Base-by-base conservation (phyloP, 495 filamentous ascomycete species). In the Collariella sp. region DNA sequence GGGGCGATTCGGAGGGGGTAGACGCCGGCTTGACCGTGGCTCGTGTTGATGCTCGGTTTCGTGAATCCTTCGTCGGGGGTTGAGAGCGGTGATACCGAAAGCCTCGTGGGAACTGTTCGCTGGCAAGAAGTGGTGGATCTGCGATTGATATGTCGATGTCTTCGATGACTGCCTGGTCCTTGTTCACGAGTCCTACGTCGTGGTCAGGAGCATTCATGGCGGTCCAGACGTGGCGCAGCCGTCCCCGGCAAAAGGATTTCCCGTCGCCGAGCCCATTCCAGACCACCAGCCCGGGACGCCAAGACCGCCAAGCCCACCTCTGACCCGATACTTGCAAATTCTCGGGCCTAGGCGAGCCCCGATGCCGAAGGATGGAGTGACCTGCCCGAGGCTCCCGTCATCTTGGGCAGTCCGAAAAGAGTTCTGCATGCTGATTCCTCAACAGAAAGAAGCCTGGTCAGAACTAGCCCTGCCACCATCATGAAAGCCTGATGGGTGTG, bases 211-310 rank as follows among this genome's bases (percentile, higher is more conserved):
- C n/a, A n/a, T 31, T 13, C 35, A 13, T n/a, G n/a, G n/a, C n/a
- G 35, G 35, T 3, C 35, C 35, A 38, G 15, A 11, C 9, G 7
- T 3, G 7, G 15, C 31, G 29, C 10, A 5, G 29, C 11, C 34
- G 15, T 2, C 26, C 46, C 29, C 54, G 55, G 55, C 29, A 13
- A 52, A 57, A 57, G 52, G 55, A 48, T 57, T 57, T 35, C 49
- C 55, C 55, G 55, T 26, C 43, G 41, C 55, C 55, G 55, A 49
- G 35, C 26, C 10, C 36, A n/a, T 6, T n/a, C 42, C 40, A 46
- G 15, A 11, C 24, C 46, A 19, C 26, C 26, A 31, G 26, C 5
- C 26, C 26, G 9, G 26, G 26, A 31, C 26, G 18, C 38, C 15
- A n/a, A n/a, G 15, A 40, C 12, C 15, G 38, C 38, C 38, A n/a